These are phyloP conservation scores for Pseudogymnoascus sp. DNA, from an alignment of 2,329 filamentous ascomycete genomes.

Conservation along the genomic window DNA sequence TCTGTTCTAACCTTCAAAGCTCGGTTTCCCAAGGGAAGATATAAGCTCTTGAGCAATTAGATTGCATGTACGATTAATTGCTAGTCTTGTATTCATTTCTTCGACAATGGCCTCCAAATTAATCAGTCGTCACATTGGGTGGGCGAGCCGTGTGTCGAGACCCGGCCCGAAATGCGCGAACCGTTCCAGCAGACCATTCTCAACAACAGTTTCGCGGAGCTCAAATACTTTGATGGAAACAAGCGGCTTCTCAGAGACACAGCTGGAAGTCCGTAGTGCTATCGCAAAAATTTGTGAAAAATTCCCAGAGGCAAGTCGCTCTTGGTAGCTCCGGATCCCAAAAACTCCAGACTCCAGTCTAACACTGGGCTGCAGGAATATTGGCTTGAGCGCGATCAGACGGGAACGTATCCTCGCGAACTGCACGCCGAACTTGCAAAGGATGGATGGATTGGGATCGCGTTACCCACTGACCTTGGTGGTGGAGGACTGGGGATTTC, in stretches of 20 bases:
- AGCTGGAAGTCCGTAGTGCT: constrained; percentile 66
- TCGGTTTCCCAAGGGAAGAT: not conserved
- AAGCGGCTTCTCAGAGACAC: constrained; percentile 65
- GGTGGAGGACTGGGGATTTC: constrained; percentile 71
- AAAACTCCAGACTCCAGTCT: not conserved
- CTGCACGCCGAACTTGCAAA: constrained; percentile 69
- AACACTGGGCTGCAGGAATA: constrained; percentile 43
- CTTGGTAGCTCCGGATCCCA: constrained; percentile 4
- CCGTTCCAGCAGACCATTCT: not conserved
- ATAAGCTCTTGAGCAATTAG: not conserved
- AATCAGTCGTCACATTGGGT: not conserved
- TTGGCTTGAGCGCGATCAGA: constrained; percentile 69
- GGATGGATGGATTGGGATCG: constrained; percentile 77
- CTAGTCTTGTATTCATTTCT: constrained; percentile 14
- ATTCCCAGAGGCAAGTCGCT: constrained; percentile 50
- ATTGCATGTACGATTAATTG: not conserved
- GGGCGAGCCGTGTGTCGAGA: not conserved
- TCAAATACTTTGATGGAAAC: constrained; percentile 57
- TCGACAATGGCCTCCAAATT: not conserved
- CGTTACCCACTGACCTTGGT: constrained; percentile 66
- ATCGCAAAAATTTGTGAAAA: constrained; percentile 61
- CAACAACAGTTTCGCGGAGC: not conserved
- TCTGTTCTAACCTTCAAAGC: not conserved
- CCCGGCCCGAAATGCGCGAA: not conserved
- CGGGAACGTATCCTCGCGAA: constrained; percentile 64